Evolutionary conservation across 108 stramenopile genomes (phyloP).

Genomic region (Cyclostephanos invisitatus): DNA sequence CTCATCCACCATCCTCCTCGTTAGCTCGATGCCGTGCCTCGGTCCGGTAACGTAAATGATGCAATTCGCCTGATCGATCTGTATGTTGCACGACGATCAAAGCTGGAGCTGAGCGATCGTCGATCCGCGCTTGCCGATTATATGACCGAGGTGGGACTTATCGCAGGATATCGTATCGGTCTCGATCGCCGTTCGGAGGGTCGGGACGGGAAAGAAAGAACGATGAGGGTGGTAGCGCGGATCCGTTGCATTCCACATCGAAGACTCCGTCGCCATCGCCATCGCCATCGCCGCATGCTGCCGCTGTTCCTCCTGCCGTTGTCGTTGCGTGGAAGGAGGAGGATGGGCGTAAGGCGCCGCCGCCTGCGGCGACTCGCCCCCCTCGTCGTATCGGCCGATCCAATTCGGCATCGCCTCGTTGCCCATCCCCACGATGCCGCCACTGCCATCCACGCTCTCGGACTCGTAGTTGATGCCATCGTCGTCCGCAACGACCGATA

Average conservation of each 20-base stretch:
- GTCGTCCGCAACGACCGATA: too few relatives aligned
- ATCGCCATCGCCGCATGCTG: neutral
- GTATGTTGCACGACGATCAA: conserved; percentile 5
- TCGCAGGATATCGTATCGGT: conserved; percentile 1
- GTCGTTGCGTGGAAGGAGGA: neutral
- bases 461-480: too few relatives aligned
- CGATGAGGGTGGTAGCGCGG: too few relatives aligned
- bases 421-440: neutral
- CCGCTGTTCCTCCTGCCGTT: neutral
- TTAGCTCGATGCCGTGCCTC: conserved; percentile 5
- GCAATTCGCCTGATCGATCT: conserved; percentile 2
- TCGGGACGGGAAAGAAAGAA: neutral
- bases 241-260: neutral
- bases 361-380: neutral
- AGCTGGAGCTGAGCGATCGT: conserved; percentile 4
- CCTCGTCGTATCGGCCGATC: neutral
- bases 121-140: neutral
- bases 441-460: neutral
- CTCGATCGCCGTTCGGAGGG: neutral
- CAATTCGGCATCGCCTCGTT: neutral
- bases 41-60: neutral
- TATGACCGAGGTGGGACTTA: neutral
- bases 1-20: conserved; percentile 1
- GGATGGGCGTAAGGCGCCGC: neutral
- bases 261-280: neutral